Conservation (phyloP, 345 rosid species). For the Populus pruinosa region DNA sequence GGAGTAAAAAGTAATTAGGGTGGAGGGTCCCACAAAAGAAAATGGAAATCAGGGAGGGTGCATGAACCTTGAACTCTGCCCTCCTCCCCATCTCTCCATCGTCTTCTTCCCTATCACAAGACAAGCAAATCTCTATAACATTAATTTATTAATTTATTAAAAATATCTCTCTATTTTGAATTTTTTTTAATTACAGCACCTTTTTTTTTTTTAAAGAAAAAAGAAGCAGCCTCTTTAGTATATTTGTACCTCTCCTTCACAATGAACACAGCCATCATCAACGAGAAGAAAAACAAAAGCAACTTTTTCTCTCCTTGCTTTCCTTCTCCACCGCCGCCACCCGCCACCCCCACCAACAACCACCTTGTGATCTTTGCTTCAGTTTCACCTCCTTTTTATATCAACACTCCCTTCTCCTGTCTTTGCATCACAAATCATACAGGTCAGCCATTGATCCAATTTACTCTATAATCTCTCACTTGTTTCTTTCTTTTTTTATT, state of each 20-base stretch:
- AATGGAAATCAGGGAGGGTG: constrained; percentile 18
- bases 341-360: neutral
- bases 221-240: neutral
- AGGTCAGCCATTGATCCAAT: constrained; percentile 12
- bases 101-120: neutral
- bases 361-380: neutral
- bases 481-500: neutral
- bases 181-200: constrained; percentile 3
- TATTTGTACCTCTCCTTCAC: neutral
- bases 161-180: neutral
- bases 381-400: neutral
- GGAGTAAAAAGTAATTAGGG: too few relatives aligned
- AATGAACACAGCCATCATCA: constrained; percentile 3
- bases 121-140: neutral
- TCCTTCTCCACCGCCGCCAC: neutral
- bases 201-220: neutral
- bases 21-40: constrained; percentile 18
- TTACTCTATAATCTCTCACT: neutral
- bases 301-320: neutral
- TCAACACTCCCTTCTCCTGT: neutral
- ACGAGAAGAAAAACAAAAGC: neutral
- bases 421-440: neutral
- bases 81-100: neutral
- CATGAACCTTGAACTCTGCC: constrained; percentile 27
- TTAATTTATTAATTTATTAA: neutral